Conservation (phyloP, 208 protist species). For the Trypanosoma platydactyli region DNA sequence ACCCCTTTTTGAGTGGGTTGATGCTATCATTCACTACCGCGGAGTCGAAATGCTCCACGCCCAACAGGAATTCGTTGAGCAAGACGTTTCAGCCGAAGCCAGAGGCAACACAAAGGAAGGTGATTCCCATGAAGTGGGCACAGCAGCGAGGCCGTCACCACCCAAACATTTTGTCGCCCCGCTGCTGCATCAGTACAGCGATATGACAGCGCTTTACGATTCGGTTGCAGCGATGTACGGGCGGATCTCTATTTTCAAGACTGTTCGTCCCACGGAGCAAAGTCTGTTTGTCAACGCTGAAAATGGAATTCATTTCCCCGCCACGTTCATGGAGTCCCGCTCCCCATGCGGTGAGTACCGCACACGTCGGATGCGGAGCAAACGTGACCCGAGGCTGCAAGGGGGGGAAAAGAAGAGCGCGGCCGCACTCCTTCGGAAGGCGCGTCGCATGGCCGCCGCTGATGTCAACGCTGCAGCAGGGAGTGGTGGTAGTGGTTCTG, state of each 20-base stretch:
- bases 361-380: slow-evolving; percentile 54
- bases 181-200: slow-evolving; percentile 78
- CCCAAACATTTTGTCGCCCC: slow-evolving; percentile 77
- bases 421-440: slow-evolving; percentile 34
- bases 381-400: slow-evolving; percentile 22
- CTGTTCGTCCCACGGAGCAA: slow-evolving; percentile 66
- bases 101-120: slow-evolving; percentile 13
- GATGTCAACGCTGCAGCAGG: slow-evolving; percentile 9
- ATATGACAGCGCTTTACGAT: slow-evolving; percentile 60
- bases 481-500: background rate
- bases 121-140: slow-evolving; percentile 1
- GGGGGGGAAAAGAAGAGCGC: slow-evolving; percentile 35
- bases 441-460: slow-evolving; percentile 17
- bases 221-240: slow-evolving; percentile 71
- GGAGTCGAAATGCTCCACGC: slow-evolving; percentile 76
- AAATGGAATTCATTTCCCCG: slow-evolving; percentile 74
- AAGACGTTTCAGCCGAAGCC: background rate
- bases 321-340: slow-evolving; percentile 76
- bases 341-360: slow-evolving; percentile 41
- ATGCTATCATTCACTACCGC: slow-evolving; percentile 74
- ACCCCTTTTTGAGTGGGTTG: slow-evolving; percentile 74
- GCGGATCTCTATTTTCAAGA: slow-evolving; percentile 79
- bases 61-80: slow-evolving; percentile 34
- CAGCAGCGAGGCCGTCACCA: slow-evolving; percentile 32
- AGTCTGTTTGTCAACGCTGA: slow-evolving; percentile 56